Evolutionary conservation across 306 rosid genomes (phyloP), one percentile per base, ranked within the genome.

Genomic region (Quercus robur): DNA sequence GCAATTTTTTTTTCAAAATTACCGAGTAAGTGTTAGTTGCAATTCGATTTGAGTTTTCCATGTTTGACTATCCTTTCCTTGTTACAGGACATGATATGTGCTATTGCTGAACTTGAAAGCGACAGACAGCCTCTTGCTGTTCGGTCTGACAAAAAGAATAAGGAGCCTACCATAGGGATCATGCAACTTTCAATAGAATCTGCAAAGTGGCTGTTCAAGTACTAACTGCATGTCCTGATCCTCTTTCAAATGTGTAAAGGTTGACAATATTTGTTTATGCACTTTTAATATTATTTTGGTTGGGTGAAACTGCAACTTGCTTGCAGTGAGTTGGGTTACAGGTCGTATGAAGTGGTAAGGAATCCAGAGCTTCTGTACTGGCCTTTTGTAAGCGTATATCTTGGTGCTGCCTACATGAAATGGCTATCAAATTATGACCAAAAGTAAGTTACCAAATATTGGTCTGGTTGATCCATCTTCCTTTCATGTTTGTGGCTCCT

Each of bases 81-180:
- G 76, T 6, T 81, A 86, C 88, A 93, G 99, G 86, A 72, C 56
- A 91, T 93, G 95, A 78, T 94, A 26, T 90, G 97, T 81, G 89
- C 97, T 72, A 82, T 94, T 73, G 89, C 95, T 56, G 99, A 94
- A 78, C 92, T 94, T 70, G 97, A 86, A 86, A 94, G 97, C 70
- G 97, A 90, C 82, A 87, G 97, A 78, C 92, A 87, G 83, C 91
- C 88, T 78, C 89, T 94, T 79, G 84, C 88, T 79, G 75, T 57
- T 56, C 84, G 33, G 12, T 63, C 44, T 71, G 80, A 75, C 71
- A 54, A 28, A 38, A 94, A 91, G 83, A 46, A 87, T 54, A 87
- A 91, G 87, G 86, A 87, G 72, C 26, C 85, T 73, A 72, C 79
- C 3, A 19, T 90, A 25, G 97, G 97, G 76, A 87, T 93, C 70